A percentile compares a stretch with the other conserved stretches of the same genome.
These are phyloP conservation scores for Globisporangium uncinulatum DNA, from an alignment of 352 stramenopile species.

Conservation along the genomic window DNA sequence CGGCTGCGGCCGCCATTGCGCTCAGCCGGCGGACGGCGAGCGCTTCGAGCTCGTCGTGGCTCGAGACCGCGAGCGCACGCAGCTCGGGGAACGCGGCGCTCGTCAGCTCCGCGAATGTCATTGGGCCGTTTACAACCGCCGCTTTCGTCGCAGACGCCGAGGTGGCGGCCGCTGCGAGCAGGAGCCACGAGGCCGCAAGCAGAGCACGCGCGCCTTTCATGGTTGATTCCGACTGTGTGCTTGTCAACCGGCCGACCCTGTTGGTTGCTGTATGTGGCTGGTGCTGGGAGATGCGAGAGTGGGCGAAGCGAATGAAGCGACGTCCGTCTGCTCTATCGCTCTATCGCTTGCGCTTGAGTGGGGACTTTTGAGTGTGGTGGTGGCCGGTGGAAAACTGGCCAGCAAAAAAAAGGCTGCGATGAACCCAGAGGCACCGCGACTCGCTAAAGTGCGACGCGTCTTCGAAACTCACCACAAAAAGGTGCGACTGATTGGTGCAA, in stretches of 20 bases:
- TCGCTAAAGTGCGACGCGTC: not conserved
- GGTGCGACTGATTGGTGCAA: no score
- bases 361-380: not conserved
- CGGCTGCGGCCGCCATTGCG: constrained; percentile 15
- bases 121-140: not conserved
- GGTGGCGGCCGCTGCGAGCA: constrained; percentile 7
- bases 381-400: no score
- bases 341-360: not conserved
- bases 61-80: constrained; percentile 16
- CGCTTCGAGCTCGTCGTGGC: constrained; percentile 30
- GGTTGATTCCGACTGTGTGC: not conserved
- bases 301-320: no score
- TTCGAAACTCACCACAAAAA: not conserved
- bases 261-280: no score
- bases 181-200: constrained; percentile 12
- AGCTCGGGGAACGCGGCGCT: constrained; percentile 13
- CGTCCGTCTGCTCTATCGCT: no score
- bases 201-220: constrained; percentile 13
- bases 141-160: not conserved
- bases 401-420: not conserved
- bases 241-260: not conserved
- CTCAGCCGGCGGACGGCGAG: constrained; percentile 39
- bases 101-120: constrained; percentile 2
- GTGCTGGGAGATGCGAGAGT: no score
- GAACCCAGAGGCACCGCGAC: not conserved